A percentile compares a stretch with the other conserved stretches of the same genome.
Evolutionary conservation across 768 basidiomycete species (phyloP).

Genomic region (Boletus patriciae): DNA sequence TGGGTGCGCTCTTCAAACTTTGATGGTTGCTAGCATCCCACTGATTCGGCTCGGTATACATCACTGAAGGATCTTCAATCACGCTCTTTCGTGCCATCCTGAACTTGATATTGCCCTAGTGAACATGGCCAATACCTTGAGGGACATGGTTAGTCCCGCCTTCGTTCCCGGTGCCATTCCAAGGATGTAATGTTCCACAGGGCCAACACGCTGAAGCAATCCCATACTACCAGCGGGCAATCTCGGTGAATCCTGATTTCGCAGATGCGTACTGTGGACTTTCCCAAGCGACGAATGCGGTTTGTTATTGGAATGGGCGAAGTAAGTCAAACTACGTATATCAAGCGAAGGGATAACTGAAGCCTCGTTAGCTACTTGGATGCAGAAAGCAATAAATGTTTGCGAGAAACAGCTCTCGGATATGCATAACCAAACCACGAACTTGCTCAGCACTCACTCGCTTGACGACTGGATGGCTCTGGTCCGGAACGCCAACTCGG

Average conservation of each 20-base stretch:
- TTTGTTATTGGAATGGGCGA: constrained; percentile 48
- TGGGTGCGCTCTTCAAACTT: constrained; percentile 28
- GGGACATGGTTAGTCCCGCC: constrained; percentile 40
- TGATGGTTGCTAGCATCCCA: not conserved
- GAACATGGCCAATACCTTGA: constrained; percentile 52
- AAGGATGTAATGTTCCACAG: constrained; percentile 19
- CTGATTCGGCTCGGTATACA: constrained; percentile 1
- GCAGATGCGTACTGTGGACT: constrained; percentile 51
- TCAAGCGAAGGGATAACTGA: constrained; percentile 7
- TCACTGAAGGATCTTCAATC: constrained; percentile 38
- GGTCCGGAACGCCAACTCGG: constrained; percentile 30
- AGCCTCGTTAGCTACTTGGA: constrained; percentile 30
- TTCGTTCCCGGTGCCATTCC: not conserved
- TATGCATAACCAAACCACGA: constrained; percentile 31
- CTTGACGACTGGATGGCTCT: constrained; percentile 40
- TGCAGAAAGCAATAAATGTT: constrained; percentile 38
- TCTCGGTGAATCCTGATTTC: constrained; percentile 42
- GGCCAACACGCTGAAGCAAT: constrained; percentile 45
- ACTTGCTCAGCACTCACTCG: constrained; percentile 28
- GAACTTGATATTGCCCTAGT: constrained; percentile 52
- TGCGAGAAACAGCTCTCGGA: constrained; percentile 40
- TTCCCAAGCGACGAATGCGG: constrained; percentile 44
- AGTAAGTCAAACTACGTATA: constrained; percentile 19
- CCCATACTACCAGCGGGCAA: constrained; percentile 46
- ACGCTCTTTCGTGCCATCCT: constrained; percentile 42